These are phyloP conservation scores for Westerdykella ornata DNA, from an alignment of 2,329 filamentous ascomycete genomes.

Conservation along the genomic window DNA sequence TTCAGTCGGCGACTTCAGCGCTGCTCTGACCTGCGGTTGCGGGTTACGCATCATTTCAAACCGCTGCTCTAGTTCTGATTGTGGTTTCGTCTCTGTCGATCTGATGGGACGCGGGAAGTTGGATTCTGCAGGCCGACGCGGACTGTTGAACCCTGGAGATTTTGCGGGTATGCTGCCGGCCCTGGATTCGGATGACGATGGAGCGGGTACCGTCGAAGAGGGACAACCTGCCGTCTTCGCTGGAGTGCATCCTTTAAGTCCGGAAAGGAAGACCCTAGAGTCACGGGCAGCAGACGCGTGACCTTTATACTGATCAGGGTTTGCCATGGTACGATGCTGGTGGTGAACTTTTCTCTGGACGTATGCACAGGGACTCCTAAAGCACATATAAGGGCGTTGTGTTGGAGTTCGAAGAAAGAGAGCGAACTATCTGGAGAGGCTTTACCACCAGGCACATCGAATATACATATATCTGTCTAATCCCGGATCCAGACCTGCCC, in stretches of 20 bases:
- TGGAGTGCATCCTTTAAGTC: conserved; percentile 5
- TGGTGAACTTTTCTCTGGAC: too few species aligned
- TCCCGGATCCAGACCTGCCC: too few species aligned
- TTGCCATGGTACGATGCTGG: too few species aligned
- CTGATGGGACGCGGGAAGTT: conserved; percentile 15
- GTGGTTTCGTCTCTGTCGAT: conserved; percentile 13
- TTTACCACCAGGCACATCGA: too few species aligned
- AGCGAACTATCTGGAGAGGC: too few species aligned
- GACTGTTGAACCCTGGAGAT: background rate
- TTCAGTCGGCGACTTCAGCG: conserved; percentile 28
- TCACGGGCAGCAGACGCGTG: conserved; percentile 11
- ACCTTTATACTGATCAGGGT: too few species aligned
- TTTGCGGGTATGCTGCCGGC: conserved; percentile 5
- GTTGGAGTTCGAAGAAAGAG: too few species aligned
- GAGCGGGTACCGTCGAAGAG: conserved; percentile 1
- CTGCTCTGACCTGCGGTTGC: conserved; percentile 22
- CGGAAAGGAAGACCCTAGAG: conserved; percentile 22
- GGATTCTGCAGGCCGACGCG: conserved; percentile 25
- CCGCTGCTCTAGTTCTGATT: conserved; percentile 28
- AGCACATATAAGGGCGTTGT: too few species aligned
- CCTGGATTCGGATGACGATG: conserved; percentile 5
- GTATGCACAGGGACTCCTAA: too few species aligned
- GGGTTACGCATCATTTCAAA: conserved; percentile 30
- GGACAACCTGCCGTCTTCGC: too few species aligned
- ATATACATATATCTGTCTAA: too few species aligned